These are phyloP conservation scores for Petunia axillaris DNA, from an alignment of 257 asterid genomes.

Conservation along the genomic window DNA sequence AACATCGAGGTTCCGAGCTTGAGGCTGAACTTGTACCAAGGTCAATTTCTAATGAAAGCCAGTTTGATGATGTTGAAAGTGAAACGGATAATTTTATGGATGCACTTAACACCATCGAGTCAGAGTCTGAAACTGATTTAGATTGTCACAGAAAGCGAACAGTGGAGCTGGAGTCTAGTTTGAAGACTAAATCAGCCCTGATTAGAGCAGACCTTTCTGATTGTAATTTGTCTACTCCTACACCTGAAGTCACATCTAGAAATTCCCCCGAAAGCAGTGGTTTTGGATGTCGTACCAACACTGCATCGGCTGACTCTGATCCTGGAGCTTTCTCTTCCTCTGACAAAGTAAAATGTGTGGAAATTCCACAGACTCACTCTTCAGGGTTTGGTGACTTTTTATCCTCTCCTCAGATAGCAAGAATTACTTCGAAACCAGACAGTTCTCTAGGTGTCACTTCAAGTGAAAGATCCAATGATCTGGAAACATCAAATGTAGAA, in stretches of 20 bases:
- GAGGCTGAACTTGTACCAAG: slow-evolving; percentile 24
- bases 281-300: slow-evolving; percentile 5
- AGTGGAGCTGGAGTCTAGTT: slow-evolving; percentile 41
- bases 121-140: slow-evolving; percentile 76
- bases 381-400: slow-evolving; percentile 35
- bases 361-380: slow-evolving; percentile 29
- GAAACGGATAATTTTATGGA: slow-evolving; percentile 82
- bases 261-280: slow-evolving; percentile 27
- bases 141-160: slow-evolving; percentile 58
- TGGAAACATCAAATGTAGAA: slow-evolving; percentile 41
- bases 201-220: slow-evolving; percentile 18
- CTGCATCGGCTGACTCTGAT: slow-evolving; percentile 28
- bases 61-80: slow-evolving; percentile 46
- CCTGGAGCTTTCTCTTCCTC: slow-evolving; percentile 25
- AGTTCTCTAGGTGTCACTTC: slow-evolving; percentile 38
- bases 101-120: slow-evolving; percentile 89
- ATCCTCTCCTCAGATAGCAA: slow-evolving; percentile 47
- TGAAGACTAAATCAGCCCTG: slow-evolving; percentile 46
- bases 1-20: slow-evolving; percentile 22
- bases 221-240: slow-evolving; percentile 25
- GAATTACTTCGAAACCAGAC: slow-evolving; percentile 36
- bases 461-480: slow-evolving; percentile 35
- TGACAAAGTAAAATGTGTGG: slow-evolving; percentile 23
- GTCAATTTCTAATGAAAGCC: slow-evolving; percentile 25
- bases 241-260: slow-evolving; percentile 16